Conservation (phyloP, 108 stramenopile genomes). For the Discostella stelligeroides region DNA sequence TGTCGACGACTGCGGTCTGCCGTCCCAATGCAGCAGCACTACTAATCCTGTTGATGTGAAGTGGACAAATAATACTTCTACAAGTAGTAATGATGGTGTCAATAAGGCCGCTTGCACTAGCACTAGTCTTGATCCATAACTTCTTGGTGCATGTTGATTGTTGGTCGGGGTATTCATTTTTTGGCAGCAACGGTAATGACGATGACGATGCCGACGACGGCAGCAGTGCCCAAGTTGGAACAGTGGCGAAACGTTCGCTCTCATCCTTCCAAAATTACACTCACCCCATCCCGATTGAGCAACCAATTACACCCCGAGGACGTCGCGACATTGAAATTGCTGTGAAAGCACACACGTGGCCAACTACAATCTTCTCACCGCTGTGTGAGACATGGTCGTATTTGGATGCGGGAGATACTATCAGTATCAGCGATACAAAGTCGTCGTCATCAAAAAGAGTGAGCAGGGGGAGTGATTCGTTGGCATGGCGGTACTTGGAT, state of each 20-base stretch:
- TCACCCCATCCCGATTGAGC: constrained; percentile 28
- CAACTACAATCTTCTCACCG: constrained; percentile 63
- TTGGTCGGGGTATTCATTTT: constrained; percentile 25
- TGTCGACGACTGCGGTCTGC: too few relatives aligned
- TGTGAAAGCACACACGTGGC: constrained; percentile 72
- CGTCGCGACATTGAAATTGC: constrained; percentile 72
- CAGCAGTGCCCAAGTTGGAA: not conserved
- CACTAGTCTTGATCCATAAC: not conserved
- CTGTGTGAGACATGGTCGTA: constrained; percentile 78
- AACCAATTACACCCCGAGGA: constrained; percentile 24
- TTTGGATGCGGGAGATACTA: constrained; percentile 26
- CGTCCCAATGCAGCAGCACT: too few relatives aligned
- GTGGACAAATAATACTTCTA: too few relatives aligned
- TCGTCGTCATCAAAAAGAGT: constrained; percentile 1
- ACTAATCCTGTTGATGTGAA: too few relatives aligned
- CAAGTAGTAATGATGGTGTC: not conserved
- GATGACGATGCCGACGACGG: not conserved
- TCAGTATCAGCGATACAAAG: constrained; percentile 16
- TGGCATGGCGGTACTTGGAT: constrained; percentile 44
- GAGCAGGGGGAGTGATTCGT: not conserved
- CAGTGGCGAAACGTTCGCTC: constrained; percentile 10
- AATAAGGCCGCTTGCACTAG: not conserved
- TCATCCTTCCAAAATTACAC: constrained; percentile 34
- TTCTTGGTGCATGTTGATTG: not conserved
- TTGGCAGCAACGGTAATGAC: constrained; percentile 2